Evolutionary conservation across 176 grass and related monocot species (phyloP).

Genomic region (Zoysia japonica): DNA sequence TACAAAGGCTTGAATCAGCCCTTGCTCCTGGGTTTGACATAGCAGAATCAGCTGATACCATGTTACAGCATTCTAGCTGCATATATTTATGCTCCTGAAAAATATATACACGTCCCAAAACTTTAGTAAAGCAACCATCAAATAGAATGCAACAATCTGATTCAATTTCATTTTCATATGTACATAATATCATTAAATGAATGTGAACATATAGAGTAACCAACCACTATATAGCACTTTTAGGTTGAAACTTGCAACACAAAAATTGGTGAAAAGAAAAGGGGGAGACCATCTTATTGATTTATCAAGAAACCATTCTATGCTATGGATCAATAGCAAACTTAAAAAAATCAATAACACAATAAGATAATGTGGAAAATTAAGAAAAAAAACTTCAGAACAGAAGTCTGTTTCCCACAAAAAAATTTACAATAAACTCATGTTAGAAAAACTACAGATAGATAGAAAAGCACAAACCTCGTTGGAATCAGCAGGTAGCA

Average conservation of each 20-base stretch:
- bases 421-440: neutral
- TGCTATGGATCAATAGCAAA: slow-evolving; percentile 1
- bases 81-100: slow-evolving; percentile 52
- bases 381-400: neutral
- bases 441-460: neutral
- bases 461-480: slow-evolving; percentile 37
- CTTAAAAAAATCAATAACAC: neutral
- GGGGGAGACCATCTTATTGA: neutral
- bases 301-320: neutral
- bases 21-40: slow-evolving; percentile 60
- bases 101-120: slow-evolving; percentile 11
- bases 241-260: neutral
- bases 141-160: slow-evolving; percentile 8
- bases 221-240: neutral
- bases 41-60: slow-evolving; percentile 56
- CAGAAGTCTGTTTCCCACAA: neutral
- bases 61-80: slow-evolving; percentile 51
- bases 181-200: slow-evolving; percentile 9
- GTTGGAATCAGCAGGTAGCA: slow-evolving; percentile 47
- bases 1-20: slow-evolving; percentile 62
- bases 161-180: neutral
- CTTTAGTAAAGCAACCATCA: slow-evolving; percentile 24
- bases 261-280: neutral
- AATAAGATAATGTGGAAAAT: neutral
- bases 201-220: neutral